Evolutionary conservation across 2,329 filamentous ascomycete genomes (phyloP).

Genomic region (Erysiphe pulchra): DNA sequence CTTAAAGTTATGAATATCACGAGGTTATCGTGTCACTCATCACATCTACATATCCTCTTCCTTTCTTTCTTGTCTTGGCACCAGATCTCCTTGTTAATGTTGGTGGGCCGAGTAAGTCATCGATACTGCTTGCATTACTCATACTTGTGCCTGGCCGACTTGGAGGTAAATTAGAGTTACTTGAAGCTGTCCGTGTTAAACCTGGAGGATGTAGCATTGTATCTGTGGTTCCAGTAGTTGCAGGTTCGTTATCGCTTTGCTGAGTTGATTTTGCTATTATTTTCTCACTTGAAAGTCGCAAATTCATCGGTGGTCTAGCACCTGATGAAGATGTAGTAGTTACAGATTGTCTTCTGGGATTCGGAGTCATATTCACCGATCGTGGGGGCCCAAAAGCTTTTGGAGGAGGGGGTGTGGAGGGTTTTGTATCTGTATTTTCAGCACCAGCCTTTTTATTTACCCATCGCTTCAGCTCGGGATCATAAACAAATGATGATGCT

Average conservation of each 20-base stretch:
- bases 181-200: conserved; percentile 9
- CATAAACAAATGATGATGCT: conserved; percentile 77
- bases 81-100: conserved; percentile 37
- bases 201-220: neutral
- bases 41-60: conserved; percentile 79
- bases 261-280: neutral
- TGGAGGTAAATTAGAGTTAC: conserved; percentile 19
- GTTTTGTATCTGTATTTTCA: conserved; percentile 30
- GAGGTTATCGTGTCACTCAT: conserved; percentile 28
- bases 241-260: neutral
- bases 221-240: conserved; percentile 1
- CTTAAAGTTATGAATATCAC: neutral
- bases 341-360: neutral
- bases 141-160: conserved; percentile 54
- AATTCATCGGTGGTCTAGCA: neutral
- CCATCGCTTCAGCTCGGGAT: conserved; percentile 93
- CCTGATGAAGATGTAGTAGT: conserved; percentile 1
- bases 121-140: conserved; percentile 83
- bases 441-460: conserved; percentile 71
- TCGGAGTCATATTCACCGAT: conserved; percentile 8
- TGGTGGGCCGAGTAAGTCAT: conserved; percentile 63
- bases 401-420: conserved; percentile 58
- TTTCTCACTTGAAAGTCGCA: neutral
- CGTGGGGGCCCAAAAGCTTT: conserved; percentile 22
- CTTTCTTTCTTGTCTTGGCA: conserved; percentile 33